Percentiles rank a stretch among this genome's conserved stretches.
Conservation (phyloP, 371 early-diverging fungal genomes). For the Apophysomyces sp. region DNA sequence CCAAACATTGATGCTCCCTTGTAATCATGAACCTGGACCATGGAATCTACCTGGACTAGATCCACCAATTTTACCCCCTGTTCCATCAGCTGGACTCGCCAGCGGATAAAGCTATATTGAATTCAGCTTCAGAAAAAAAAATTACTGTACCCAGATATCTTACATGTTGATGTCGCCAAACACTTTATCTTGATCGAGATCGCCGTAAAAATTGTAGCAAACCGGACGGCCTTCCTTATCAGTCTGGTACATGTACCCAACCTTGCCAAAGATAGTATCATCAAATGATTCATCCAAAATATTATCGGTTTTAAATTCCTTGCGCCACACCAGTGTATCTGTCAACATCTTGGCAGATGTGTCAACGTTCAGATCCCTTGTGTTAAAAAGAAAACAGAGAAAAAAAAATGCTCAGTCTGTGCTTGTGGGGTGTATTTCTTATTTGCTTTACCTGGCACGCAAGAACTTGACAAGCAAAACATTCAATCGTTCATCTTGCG, state of each 20-base stretch:
- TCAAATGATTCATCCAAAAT: conserved; percentile 55
- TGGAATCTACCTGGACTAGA: conserved; percentile 52
- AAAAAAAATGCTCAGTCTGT: background rate
- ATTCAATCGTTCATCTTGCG: conserved; percentile 51
- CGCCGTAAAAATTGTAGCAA: conserved; percentile 64
- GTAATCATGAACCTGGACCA: conserved; percentile 68
- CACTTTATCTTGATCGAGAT: conserved; percentile 50
- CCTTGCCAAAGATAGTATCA: conserved; percentile 38
- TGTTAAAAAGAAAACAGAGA: background rate
- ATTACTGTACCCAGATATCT: background rate
- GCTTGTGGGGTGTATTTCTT: background rate
- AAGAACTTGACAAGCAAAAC: conserved; percentile 60
- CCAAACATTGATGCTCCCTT: conserved; percentile 51
- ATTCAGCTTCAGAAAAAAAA: too few relatives aligned
- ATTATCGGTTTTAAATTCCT: conserved; percentile 45
- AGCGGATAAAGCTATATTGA: conserved; percentile 51
- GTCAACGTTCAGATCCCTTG: conserved; percentile 34
- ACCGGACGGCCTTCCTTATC: conserved; percentile 57
- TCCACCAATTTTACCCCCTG: conserved; percentile 52
- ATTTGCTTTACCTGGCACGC: conserved; percentile 43
- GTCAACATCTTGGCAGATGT: conserved; percentile 52
- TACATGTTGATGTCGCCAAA: conserved; percentile 54
- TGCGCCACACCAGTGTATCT: conserved; percentile 54
- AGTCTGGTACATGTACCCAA: conserved; percentile 49
- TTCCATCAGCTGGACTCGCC: conserved; percentile 67